Conservation (phyloP, 2,329 filamentous ascomycete species). For the Cladobotryum protrusum region DNA sequence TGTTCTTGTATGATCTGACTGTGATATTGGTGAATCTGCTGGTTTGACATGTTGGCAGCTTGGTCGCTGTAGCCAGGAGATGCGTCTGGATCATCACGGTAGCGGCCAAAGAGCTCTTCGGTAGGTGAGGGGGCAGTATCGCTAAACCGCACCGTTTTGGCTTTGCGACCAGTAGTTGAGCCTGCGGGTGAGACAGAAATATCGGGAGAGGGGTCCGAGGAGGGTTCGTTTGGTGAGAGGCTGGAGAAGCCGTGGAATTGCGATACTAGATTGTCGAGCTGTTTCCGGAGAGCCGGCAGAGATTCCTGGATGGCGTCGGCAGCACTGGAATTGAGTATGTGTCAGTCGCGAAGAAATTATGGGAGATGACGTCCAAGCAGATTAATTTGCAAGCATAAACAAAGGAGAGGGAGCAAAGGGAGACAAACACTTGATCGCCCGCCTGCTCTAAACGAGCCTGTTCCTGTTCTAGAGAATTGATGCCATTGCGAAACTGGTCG, state of each 20-base stretch:
- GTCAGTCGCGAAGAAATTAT: neutral
- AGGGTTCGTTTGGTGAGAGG: conserved; percentile 46
- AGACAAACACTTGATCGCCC: conserved; percentile 55
- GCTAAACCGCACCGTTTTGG: conserved; percentile 83
- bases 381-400: neutral
- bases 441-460: conserved; percentile 56
- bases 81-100: conserved; percentile 62
- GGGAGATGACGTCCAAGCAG: neutral
- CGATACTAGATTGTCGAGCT: conserved; percentile 68
- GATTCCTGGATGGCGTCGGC: conserved; percentile 53
- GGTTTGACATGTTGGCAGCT: conserved; percentile 60
- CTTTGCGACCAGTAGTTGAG: conserved; percentile 20
- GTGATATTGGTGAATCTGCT: conserved; percentile 84
- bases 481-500: conserved; percentile 75
- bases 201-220: conserved; percentile 58
- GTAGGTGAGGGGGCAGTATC: conserved; percentile 47
- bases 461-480: conserved; percentile 63
- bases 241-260: conserved; percentile 69
- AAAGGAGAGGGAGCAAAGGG: conserved; percentile 2
- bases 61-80: conserved; percentile 54
- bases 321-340: conserved; percentile 30
- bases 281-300: conserved; percentile 61
- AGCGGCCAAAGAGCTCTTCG: conserved; percentile 48
- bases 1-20: conserved; percentile 75
- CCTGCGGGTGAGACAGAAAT: conserved; percentile 32